Evolutionary conservation across 345 rosid genomes (phyloP).

Genomic region (Hibiscus mutabilis): DNA sequence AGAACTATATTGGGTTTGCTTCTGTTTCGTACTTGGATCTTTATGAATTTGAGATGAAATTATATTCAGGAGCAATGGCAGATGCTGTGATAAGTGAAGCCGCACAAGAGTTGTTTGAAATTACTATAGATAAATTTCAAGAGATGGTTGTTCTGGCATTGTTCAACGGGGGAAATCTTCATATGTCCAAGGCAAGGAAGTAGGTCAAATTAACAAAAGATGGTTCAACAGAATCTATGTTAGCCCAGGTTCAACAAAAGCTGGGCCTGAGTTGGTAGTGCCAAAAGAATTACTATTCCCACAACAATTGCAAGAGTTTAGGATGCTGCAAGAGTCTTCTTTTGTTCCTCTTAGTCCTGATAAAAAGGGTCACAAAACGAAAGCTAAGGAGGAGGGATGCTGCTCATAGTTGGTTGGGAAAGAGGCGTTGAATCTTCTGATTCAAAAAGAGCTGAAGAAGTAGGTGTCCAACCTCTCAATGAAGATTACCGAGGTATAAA

Average conservation of each 20-base stretch:
- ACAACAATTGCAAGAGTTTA: too few species aligned
- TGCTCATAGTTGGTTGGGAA: too few species aligned
- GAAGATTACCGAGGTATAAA: too few species aligned
- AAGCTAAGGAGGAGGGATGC: too few species aligned
- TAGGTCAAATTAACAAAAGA: slow-evolving; percentile 60
- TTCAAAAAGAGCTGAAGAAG: too few species aligned
- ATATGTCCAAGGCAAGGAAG: slow-evolving; percentile 83
- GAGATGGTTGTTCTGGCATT: slow-evolving; percentile 93
- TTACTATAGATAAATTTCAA: slow-evolving; percentile 87
- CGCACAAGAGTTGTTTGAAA: slow-evolving; percentile 75
- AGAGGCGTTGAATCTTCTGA: too few species aligned
- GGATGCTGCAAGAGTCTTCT: too few species aligned
- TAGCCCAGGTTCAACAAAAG: slow-evolving; percentile 33
- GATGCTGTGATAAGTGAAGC: slow-evolving; percentile 83
- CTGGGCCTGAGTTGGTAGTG: too few species aligned
- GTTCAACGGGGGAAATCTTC: slow-evolving; percentile 96
- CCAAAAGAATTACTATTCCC: too few species aligned
- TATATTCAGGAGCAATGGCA: slow-evolving; percentile 93
- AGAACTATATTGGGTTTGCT: slow-evolving; percentile 91
- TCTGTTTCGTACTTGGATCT: slow-evolving; percentile 90
- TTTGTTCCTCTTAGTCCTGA: too few species aligned
- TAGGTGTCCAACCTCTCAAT: too few species aligned
- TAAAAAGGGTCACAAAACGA: too few species aligned
- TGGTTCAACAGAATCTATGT: slow-evolving; percentile 47
- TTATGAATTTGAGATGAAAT: slow-evolving; percentile 88